These are phyloP conservation scores for Chlamydomonas urium DNA, from an alignment of 139 green algal species.

Conservation along the genomic window DNA sequence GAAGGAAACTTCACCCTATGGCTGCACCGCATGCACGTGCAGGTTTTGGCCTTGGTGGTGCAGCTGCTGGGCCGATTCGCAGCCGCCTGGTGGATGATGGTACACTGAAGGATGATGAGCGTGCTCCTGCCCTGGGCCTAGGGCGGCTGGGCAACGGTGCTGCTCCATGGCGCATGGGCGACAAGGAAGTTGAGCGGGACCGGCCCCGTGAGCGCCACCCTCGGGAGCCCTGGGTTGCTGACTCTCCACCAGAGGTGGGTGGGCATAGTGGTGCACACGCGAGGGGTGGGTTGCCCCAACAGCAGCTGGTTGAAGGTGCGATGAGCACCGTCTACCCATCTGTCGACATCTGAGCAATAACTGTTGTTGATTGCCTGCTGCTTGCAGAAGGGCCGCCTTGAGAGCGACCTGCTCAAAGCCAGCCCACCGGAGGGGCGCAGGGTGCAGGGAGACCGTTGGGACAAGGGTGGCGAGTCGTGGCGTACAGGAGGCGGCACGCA, in stretches of 20 bases:
- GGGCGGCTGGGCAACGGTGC: background rate
- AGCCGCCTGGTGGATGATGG: conserved; percentile 7
- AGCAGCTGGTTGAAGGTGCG: background rate
- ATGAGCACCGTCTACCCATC: background rate
- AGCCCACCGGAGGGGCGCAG: background rate
- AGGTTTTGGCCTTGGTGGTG: background rate
- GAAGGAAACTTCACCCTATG: background rate
- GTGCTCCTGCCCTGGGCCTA: background rate
- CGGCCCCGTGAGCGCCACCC: no score
- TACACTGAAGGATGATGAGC: background rate
- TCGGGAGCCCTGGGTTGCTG: background rate
- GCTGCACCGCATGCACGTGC: background rate
- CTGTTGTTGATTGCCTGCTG: background rate
- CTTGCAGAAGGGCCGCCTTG: background rate
- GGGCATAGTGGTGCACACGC: background rate
- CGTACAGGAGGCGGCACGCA: background rate
- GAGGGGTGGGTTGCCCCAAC: background rate
- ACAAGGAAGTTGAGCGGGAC: background rate
- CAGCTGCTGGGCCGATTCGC: background rate
- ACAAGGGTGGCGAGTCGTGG: background rate
- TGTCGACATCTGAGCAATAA: background rate
- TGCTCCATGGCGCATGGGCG: background rate
- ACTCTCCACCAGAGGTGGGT: background rate
- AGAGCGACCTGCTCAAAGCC: background rate
- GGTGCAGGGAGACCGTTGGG: background rate